Conservation (phyloP, 768 basidiomycete genomes). For the Leccinellum rugosiceps region DNA sequence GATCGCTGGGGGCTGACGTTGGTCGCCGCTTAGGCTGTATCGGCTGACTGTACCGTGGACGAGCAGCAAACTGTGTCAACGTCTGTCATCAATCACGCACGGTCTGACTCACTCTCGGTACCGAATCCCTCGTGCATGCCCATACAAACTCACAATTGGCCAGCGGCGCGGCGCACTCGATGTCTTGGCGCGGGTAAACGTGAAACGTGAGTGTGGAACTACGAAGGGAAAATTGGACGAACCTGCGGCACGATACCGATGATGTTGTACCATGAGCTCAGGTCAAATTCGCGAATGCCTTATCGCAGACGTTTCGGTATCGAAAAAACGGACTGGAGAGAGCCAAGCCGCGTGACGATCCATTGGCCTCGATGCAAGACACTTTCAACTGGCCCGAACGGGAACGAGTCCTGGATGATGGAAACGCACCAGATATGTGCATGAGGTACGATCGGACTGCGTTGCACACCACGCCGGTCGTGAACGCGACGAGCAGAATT, state of each 20-base stretch:
- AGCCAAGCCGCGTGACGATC: conserved; percentile 69
- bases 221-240: background rate
- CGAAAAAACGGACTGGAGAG: background rate
- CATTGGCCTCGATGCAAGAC: conserved; percentile 56
- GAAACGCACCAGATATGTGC: conserved; percentile 67
- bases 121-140: conserved; percentile 93
- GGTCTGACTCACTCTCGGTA: conserved; percentile 68
- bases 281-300: conserved; percentile 83
- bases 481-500: conserved; percentile 71
- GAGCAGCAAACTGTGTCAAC: background rate
- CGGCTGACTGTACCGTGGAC: conserved; percentile 27
- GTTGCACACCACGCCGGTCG: conserved; percentile 84
- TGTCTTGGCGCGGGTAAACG: conserved; percentile 64
- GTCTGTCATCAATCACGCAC: background rate
- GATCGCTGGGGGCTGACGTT: conserved; percentile 78
- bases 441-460: conserved; percentile 81
- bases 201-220: no score
- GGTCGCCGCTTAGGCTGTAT: conserved; percentile 52
- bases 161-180: conserved; percentile 85
- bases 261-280: conserved; percentile 80
- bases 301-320: conserved; percentile 10
- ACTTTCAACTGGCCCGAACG: background rate
- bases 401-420: no score
- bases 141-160: conserved; percentile 97
- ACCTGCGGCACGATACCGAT: conserved; percentile 94